Evolutionary conservation across 768 basidiomycete species (phyloP).

Genomic region (Roridomyces roridus): DNA sequence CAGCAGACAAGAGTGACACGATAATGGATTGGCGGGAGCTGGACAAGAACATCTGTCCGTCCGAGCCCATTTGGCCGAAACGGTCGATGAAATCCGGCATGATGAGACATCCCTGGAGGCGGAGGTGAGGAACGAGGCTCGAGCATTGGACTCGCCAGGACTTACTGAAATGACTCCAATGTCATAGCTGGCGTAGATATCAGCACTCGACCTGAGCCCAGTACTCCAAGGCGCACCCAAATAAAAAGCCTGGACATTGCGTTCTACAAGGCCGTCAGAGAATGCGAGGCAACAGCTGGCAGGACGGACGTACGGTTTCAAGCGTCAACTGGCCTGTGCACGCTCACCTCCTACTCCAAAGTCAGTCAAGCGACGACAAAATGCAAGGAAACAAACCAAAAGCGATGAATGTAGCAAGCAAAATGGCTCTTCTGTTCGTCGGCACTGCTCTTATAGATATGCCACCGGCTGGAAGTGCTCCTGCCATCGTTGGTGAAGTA

Average conservation of each 20-base stretch:
- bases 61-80: slow-evolving; percentile 59
- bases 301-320: too few species aligned
- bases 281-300: too few species aligned
- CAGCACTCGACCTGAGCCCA: background rate
- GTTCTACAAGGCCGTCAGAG: background rate
- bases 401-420: slow-evolving; percentile 73
- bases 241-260: slow-evolving; percentile 57
- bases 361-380: slow-evolving; percentile 1
- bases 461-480: too few species aligned
- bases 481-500: too few species aligned
- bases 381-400: slow-evolving; percentile 57
- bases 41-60: slow-evolving; percentile 59
- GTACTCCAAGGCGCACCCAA: slow-evolving; percentile 48
- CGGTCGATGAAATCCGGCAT: slow-evolving; percentile 79
- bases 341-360: slow-evolving; percentile 34
- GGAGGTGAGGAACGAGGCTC: background rate
- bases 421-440: slow-evolving; percentile 67
- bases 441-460: slow-evolving; percentile 61
- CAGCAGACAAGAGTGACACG: slow-evolving; percentile 78
- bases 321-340: too few species aligned
- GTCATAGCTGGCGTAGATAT: slow-evolving; percentile 44
- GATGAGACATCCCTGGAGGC: slow-evolving; percentile 72
- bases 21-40: slow-evolving; percentile 77
- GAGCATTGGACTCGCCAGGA: background rate
- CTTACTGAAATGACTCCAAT: slow-evolving; percentile 78